Evolutionary conservation across 1,139 yeast species (phyloP).

Genomic region (Candida mesenterica): DNA sequence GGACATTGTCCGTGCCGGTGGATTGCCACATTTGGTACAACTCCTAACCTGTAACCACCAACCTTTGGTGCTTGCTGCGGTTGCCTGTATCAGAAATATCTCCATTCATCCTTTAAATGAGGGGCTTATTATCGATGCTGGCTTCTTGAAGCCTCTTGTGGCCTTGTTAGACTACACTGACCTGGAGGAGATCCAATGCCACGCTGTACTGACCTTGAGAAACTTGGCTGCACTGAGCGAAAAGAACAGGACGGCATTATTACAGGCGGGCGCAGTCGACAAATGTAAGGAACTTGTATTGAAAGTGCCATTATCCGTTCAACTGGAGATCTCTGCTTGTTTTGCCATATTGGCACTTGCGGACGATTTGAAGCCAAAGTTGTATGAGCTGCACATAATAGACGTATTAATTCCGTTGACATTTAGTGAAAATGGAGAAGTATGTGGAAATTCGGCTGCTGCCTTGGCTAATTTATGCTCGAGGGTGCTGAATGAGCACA

Average conservation of each 20-base stretch:
- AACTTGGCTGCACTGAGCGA: conserved; percentile 95
- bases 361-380: conserved; percentile 85
- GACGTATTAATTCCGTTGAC: conserved; percentile 92
- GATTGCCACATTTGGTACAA: conserved; percentile 86
- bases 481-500: conserved; percentile 74
- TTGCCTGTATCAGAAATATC: conserved; percentile 95
- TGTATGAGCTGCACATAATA: conserved; percentile 80
- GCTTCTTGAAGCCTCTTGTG: conserved; percentile 88
- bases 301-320: conserved; percentile 82
- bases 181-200: conserved; percentile 96
- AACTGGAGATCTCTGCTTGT: conserved; percentile 95
- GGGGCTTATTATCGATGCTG: conserved; percentile 92
- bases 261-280: conserved; percentile 94
- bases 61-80: conserved; percentile 92
- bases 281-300: conserved; percentile 88
- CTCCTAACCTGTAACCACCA: conserved; percentile 86
- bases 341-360: conserved; percentile 95
- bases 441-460: conserved; percentile 97
- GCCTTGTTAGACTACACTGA: conserved; percentile 79
- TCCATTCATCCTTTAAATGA: conserved; percentile 96
- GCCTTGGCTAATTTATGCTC: conserved; percentile 95
- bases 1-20: conserved; percentile 94
- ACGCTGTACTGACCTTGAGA: conserved; percentile 92
- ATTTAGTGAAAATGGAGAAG: conserved; percentile 84
- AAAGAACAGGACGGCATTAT: conserved; percentile 84